Evolutionary conservation across 2,329 filamentous ascomycete species (phyloP).

Genomic region (Helicocarpus griseus): DNA sequence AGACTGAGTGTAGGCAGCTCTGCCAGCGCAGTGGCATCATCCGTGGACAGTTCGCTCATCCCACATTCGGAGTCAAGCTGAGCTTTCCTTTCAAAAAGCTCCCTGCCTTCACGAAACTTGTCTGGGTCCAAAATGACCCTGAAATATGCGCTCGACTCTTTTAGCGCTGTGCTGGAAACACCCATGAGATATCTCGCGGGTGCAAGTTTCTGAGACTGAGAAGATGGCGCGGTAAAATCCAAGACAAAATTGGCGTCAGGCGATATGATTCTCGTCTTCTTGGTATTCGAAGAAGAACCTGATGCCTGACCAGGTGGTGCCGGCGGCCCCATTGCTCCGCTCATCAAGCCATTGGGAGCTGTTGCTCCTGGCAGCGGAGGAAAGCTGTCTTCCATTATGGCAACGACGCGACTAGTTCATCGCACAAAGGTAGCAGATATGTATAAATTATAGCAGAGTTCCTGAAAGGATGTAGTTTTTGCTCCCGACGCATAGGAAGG

Average conservation of each 20-base stretch:
- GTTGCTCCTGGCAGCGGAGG: constrained; percentile 14
- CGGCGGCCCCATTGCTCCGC: background rate
- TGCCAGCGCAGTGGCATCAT: constrained; percentile 13
- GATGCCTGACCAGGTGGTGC: background rate
- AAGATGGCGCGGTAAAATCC: constrained; percentile 18
- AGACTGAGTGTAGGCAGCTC: constrained; percentile 19
- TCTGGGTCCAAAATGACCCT: constrained; percentile 29
- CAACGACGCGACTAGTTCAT: background rate
- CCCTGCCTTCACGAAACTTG: constrained; percentile 33
- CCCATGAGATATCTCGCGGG: constrained; percentile 20
- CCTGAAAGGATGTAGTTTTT: too few relatives aligned
- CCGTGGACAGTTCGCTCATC: constrained; percentile 1
- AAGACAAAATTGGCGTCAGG: constrained; percentile 27
- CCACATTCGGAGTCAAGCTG: constrained; percentile 10
- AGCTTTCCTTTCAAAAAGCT: constrained; percentile 20
- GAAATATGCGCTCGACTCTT: constrained; percentile 30
- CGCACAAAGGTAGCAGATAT: background rate
- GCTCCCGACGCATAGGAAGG: too few relatives aligned
- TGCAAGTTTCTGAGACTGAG: constrained; percentile 5
- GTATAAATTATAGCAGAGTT: too few relatives aligned
- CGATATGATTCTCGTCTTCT: constrained; percentile 17
- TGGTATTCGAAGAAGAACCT: background rate
- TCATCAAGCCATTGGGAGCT: constrained; percentile 2
- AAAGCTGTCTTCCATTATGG: constrained; percentile 18
- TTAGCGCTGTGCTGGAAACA: constrained; percentile 25